These are phyloP conservation scores for Quercus agrifolia DNA, from an alignment of 306 rosid species.

Conservation along the genomic window DNA sequence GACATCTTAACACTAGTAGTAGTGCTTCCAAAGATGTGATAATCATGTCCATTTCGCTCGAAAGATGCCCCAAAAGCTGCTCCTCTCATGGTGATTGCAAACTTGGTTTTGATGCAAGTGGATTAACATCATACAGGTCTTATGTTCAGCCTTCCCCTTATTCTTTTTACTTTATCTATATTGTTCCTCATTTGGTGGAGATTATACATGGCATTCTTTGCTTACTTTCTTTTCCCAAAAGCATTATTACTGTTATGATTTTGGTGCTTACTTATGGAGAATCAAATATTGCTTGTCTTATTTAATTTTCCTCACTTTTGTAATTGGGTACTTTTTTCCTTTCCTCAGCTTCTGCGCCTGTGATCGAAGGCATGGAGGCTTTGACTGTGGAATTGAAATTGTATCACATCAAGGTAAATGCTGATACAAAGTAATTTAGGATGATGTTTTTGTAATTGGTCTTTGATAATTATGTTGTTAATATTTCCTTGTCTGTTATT, in stretches of 20 bases:
- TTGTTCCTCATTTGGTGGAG: constrained; percentile 6
- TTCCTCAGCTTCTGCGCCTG: constrained; percentile 83
- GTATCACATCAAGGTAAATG: constrained; percentile 72
- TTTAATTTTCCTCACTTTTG: constrained; percentile 8
- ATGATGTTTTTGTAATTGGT: neutral
- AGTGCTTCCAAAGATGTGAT: constrained; percentile 46
- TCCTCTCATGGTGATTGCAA: constrained; percentile 77
- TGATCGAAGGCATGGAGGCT: constrained; percentile 93
- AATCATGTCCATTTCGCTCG: constrained; percentile 76
- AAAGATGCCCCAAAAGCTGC: constrained; percentile 89
- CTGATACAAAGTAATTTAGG: constrained; percentile 10
- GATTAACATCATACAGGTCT: constrained; percentile 83
- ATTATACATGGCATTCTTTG: neutral
- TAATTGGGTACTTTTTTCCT: neutral
- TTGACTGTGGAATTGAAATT: constrained; percentile 85
- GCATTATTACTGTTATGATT: neutral
- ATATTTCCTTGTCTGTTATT: neutral
- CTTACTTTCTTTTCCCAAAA: neutral
- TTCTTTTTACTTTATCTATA: constrained; percentile 2
- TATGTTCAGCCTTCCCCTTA: constrained; percentile 21
- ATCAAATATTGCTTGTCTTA: constrained; percentile 6
- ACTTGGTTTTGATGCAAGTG: constrained; percentile 70
- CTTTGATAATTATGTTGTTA: neutral
- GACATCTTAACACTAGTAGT: constrained; percentile 38
- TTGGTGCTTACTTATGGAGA: neutral